These are phyloP conservation scores for Backusella morwellensis DNA, from an alignment of 192 early-diverging fungal genomes.

Conservation along the genomic window DNA sequence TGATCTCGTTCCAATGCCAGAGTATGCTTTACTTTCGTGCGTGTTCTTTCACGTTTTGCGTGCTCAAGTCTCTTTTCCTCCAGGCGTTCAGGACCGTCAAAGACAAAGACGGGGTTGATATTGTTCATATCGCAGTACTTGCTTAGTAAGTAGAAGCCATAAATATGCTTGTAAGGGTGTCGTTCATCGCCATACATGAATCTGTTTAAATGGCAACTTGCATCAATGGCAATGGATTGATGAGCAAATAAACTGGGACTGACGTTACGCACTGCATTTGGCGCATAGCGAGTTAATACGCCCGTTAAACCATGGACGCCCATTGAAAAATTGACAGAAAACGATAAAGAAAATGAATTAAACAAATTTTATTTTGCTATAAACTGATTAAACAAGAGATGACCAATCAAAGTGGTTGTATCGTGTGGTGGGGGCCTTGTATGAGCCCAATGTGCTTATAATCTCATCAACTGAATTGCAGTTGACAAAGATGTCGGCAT, in stretches of 20 bases:
- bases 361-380: not conserved
- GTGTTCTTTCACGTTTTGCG: constrained; percentile 23
- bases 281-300: constrained; percentile 30
- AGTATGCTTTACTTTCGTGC: constrained; percentile 29
- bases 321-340: constrained; percentile 11
- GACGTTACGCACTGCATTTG: constrained; percentile 10
- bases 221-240: constrained; percentile 26
- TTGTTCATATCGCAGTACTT: constrained; percentile 42
- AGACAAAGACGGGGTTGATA: constrained; percentile 68
- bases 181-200: constrained; percentile 39
- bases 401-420: constrained; percentile 52
- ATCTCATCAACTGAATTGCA: constrained; percentile 60
- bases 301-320: constrained; percentile 29
- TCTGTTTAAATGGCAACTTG: constrained; percentile 33
- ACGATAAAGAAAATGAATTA: not conserved
- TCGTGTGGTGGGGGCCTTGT: constrained; percentile 44
- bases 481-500: constrained; percentile 52
- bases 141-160: constrained; percentile 59
- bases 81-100: constrained; percentile 56
- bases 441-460: constrained; percentile 50
- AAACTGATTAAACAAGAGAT: not conserved
- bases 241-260: constrained; percentile 5
- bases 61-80: constrained; percentile 53
- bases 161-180: constrained; percentile 49
- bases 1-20: constrained; percentile 40